A percentile compares a stretch with the other conserved stretches of the same genome.
phyloP scores from a whole-genome alignment of 805 yeast genomes.

The Saccharomycopsis babjevae region DNA sequence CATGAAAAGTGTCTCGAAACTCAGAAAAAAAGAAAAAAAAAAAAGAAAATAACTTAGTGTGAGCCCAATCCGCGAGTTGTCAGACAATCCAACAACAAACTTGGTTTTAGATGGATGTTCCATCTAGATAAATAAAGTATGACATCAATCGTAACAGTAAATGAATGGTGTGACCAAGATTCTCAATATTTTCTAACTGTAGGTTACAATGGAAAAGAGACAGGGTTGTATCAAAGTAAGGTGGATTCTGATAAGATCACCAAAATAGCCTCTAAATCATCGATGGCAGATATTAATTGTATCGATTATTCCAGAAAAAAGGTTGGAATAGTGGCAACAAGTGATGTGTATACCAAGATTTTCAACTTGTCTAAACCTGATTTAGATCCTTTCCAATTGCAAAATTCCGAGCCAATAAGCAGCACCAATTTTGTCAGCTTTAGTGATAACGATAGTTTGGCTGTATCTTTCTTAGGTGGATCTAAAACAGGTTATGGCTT shows the following conservation, averaged over 20 bases:
- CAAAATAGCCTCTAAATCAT: slow-evolving; percentile 3
- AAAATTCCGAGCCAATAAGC: neutral
- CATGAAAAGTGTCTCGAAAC: too few species aligned
- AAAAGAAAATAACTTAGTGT: too few species aligned
- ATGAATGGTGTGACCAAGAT: slow-evolving; percentile 4
- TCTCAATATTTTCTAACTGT: slow-evolving; percentile 6
- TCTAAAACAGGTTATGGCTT: neutral
- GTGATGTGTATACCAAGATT: slow-evolving; percentile 3
- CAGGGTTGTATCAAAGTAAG: slow-evolving; percentile 1
- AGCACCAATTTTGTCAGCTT: neutral
- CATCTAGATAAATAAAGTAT: neutral
- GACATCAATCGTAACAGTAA: slow-evolving; percentile 11
- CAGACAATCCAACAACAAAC: too few species aligned
- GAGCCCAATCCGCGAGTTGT: too few species aligned
- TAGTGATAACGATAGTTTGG: neutral
- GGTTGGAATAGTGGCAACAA: slow-evolving; percentile 11
- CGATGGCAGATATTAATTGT: slow-evolving; percentile 7
- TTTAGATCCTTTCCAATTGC: neutral
- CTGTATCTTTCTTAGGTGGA: neutral
- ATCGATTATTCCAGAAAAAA: slow-evolving; percentile 7
- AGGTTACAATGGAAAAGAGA: slow-evolving; percentile 11
- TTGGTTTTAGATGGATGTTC: too few species aligned
- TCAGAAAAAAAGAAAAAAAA: too few species aligned
- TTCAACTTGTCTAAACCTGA: slow-evolving; percentile 8
- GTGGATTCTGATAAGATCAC: slow-evolving; percentile 2